Base-by-base conservation (phyloP, 2,329 filamentous ascomycete species). In the Kalmusia sp. region DNA sequence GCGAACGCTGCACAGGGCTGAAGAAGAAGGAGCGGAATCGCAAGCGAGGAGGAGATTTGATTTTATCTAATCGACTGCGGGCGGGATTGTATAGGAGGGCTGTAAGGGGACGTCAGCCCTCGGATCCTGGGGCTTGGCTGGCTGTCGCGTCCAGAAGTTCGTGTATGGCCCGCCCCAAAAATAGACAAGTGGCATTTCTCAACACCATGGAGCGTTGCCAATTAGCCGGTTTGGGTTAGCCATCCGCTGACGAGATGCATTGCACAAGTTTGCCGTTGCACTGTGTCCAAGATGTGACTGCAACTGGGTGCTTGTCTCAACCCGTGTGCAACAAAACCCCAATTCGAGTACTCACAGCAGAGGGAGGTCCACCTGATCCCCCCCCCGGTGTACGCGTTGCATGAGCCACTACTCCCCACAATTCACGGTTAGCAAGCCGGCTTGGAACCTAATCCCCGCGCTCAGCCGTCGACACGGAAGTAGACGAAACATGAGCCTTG, bases 81-180 rank as follows among this genome's bases (percentile, higher is more conserved):
- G 39, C 28, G 38, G 43, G 24, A 47, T 47, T 41, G 41, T 34
- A 45, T 28, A 38, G 41, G 31, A 30, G 40, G 34, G 39, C 47
- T 28, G 46, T 28, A 54, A 50, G 51, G 51, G 34, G 47, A 54
- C 48, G 39, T 52, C 49, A 56, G 53, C 53, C 24, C 39, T 40
- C 41, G 30, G 43, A 17, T 14, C 15, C 30, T 30, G 44, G 31
- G 39, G 51, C 44, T 49, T 56, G 51, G 52, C 49, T 49, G 52
- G 27, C 21, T 38, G 34, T 33, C 41, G 41, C 28, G 28, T 47
- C 35, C 22, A 24, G 30, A 41, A 7, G 19, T 35, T 40, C 37
- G 19, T 48, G 37, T n/a, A 30, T 43, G 30, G 24, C 3, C 9
- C 25, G 37, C 12, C 35, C 51, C 45, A 54, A 54, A 49, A 31